Conservation (phyloP, 441 rosid genomes). For the Adansonia grandidieri region DNA sequence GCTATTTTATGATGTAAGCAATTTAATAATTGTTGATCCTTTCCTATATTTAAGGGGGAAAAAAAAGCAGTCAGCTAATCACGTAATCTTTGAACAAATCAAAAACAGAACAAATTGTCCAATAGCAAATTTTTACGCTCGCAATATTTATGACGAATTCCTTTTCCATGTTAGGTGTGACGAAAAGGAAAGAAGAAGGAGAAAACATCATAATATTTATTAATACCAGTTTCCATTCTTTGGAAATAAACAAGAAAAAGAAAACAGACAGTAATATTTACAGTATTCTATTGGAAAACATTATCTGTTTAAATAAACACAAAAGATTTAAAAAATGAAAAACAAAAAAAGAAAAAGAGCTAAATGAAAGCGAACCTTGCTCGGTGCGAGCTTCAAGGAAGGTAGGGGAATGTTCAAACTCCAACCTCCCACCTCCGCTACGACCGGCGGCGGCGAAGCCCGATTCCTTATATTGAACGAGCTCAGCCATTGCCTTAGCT, state of each 20-base stretch:
- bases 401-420: slow-evolving; percentile 50
- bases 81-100: not conserved
- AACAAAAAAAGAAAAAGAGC: not conserved
- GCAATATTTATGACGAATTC: not conserved
- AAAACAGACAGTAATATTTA: not conserved
- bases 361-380: slow-evolving; percentile 50
- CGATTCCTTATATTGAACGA: slow-evolving; percentile 61
- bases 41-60: not conserved
- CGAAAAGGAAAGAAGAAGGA: too few relatives aligned
- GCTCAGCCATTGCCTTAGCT: slow-evolving; percentile 65
- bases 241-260: not conserved
- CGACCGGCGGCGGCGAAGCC: slow-evolving; percentile 35
- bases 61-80: not conserved
- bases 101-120: not conserved
- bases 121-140: not conserved
- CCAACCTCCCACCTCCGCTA: slow-evolving; percentile 18
- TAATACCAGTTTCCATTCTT: not conserved
- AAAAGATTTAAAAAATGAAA: not conserved
- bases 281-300: not conserved
- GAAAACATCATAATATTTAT: not conserved
- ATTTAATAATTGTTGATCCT: not conserved
- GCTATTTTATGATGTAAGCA: not conserved
- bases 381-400: slow-evolving; percentile 76
- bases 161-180: not conserved
- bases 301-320: not conserved